These are phyloP conservation scores for Uronychia binucleata DNA, from an alignment of 73 alveolate species.

Conservation along the genomic window DNA sequence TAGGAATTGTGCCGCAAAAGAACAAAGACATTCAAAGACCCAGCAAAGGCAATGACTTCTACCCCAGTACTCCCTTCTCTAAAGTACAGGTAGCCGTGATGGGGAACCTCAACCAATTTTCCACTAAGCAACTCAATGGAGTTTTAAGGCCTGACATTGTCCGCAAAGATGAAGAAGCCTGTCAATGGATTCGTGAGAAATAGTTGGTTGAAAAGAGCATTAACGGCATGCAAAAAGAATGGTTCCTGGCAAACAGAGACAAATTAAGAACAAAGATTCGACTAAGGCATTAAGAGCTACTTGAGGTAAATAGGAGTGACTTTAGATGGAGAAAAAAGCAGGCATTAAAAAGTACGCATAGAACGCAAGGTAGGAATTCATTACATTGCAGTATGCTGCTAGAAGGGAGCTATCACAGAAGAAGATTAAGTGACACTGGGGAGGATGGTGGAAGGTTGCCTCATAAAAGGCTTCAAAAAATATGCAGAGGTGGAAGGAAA, in stretches of 20 bases:
- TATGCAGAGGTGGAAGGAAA: too few relatives aligned
- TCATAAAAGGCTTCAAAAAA: too few relatives aligned
- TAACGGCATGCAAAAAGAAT: conserved; percentile 22
- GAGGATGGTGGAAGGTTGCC: too few relatives aligned
- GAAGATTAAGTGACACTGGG: background rate
- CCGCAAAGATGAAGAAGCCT: conserved; percentile 27
- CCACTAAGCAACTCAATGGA: conserved; percentile 17
- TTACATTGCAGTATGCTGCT: conserved; percentile 4
- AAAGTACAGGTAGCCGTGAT: conserved; percentile 1
- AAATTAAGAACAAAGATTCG: conserved; percentile 25
- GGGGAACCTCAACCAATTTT: conserved; percentile 12
- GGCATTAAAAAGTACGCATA: conserved; percentile 21
- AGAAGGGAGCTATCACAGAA: background rate
- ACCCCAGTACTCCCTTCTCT: background rate
- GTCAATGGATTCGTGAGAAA: conserved; percentile 21
- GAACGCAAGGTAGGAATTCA: conserved; percentile 4
- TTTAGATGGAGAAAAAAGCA: conserved; percentile 12
- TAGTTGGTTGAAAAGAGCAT: conserved; percentile 8
- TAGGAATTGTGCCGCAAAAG: conserved; percentile 27
- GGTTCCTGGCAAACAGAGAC: conserved; percentile 10
- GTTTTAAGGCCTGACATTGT: conserved; percentile 29
- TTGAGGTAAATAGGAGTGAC: too few relatives aligned
- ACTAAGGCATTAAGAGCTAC: conserved; percentile 11
- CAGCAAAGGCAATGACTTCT: conserved; percentile 14
- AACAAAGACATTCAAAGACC: conserved; percentile 24